Percentiles rank a stretch among this genome's conserved stretches.
Conservation (phyloP, 768 basidiomycete species). For the Leucocoprinus birnbaumii region DNA sequence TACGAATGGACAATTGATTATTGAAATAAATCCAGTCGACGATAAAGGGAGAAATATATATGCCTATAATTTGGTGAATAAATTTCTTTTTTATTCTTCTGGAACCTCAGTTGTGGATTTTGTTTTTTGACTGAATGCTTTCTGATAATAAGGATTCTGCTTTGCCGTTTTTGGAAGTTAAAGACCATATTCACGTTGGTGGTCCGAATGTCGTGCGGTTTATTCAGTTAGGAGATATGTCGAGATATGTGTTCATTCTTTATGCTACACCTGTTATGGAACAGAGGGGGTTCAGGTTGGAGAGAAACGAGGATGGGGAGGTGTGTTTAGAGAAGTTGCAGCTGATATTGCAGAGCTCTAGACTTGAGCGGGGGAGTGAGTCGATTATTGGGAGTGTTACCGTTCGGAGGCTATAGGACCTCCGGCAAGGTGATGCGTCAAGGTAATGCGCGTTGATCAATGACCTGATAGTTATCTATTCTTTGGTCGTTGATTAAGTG, state of each 20-base stretch:
- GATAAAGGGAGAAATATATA: conserved; percentile 35
- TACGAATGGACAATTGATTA: conserved; percentile 36
- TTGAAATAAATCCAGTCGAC: conserved; percentile 40
- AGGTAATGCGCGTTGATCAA: too few species aligned
- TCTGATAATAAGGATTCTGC: neutral
- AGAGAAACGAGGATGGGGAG: neutral
- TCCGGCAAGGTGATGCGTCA: too few species aligned
- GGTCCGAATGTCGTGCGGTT: conserved; percentile 48
- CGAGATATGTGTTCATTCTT: conserved; percentile 42
- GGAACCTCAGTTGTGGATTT: neutral
- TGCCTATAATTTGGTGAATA: conserved; percentile 40
- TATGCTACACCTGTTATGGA: conserved; percentile 26
- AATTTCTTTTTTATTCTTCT: neutral
- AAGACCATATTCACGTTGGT: conserved; percentile 29
- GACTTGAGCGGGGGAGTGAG: neutral
- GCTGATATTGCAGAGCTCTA: neutral
- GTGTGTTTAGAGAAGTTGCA: neutral
- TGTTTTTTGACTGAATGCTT: neutral
- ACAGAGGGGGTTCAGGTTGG: neutral
- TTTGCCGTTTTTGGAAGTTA: conserved; percentile 24
- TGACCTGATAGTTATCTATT: too few species aligned
- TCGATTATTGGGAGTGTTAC: neutral
- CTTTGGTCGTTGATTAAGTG: too few species aligned
- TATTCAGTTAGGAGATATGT: conserved; percentile 43
- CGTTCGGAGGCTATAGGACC: neutral